phyloP scores from a whole-genome alignment of 1,284 basidiomycete genomes.

The Schizophyllum commune region DNA sequence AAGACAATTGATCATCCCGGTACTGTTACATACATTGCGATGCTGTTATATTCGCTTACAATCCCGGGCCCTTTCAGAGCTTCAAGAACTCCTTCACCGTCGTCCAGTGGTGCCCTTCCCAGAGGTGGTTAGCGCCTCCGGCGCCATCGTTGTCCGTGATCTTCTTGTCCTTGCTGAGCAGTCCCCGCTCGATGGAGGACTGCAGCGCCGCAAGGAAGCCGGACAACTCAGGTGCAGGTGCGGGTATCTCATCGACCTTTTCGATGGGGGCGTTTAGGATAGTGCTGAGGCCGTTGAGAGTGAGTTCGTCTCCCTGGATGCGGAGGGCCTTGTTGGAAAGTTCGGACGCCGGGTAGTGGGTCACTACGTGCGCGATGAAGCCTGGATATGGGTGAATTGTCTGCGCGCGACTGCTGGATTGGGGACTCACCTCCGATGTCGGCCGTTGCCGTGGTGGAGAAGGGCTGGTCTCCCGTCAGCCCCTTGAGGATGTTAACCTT shows the following conservation, averaged over 20 bases:
- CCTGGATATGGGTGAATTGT: slow-evolving; percentile 7
- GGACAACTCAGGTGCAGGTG: too few species aligned
- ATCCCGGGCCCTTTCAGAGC: not conserved
- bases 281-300: slow-evolving; percentile 15
- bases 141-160: not conserved
- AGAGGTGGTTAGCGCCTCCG: not conserved
- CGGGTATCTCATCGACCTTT: slow-evolving; percentile 12
- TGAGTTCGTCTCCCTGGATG: slow-evolving; percentile 20
- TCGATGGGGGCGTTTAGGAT: slow-evolving; percentile 12
- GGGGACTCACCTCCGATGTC: slow-evolving; percentile 14
- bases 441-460: slow-evolving; percentile 15
- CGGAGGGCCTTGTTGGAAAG: slow-evolving; percentile 17
- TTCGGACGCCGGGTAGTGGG: slow-evolving; percentile 16
- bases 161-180: not conserved
- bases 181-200: not conserved
- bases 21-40: too few species aligned
- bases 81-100: not conserved
- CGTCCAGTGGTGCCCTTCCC: not conserved
- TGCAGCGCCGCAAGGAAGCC: not conserved
- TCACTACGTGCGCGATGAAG: slow-evolving; percentile 23
- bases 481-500: slow-evolving; percentile 12
- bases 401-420: not conserved
- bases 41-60: too few species aligned
- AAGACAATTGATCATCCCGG: too few species aligned
- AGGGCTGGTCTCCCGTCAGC: slow-evolving; percentile 12